Evolutionary conservation across 75 land plant genomes (phyloP), one percentile per base, ranked within the genome.

Genomic region (Sequoia sempervirens): DNA sequence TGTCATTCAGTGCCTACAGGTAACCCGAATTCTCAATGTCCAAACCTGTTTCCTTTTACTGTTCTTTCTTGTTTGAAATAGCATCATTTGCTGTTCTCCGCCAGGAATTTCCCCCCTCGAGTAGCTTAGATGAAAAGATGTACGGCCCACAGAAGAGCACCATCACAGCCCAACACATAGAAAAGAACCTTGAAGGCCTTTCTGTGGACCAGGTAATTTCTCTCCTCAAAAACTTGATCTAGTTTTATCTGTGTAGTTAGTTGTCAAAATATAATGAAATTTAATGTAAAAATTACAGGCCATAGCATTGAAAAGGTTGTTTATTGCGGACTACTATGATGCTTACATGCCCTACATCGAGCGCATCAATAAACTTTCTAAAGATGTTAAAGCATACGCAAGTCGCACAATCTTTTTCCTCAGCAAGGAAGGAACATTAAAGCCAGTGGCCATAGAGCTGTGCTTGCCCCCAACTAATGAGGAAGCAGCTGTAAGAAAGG

Each of bases 141-240:
- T 91, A 90, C 76, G 96, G 98, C 38, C 88, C 91, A n/a, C 90
- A 74, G 20, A 90, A 89, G 50, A 94, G 96, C 0, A 87, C 93
- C 13, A 88, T 96, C 76, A 91, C 81, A 43, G 92, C 89, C 50
- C 92, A 90, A 34, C 91, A 93, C 85, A 87, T 94, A 40, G 56
- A 82, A 38, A 84, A 85, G 14, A 81, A 85, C 17, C 89, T 96
- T 36, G 86, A 96, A 76, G 98, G 96, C 38, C 78, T 94, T 81
- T 76, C 96, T 9, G 88, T 93, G 0, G 86, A 92, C 79, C 82
- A 95, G 92, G 95, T 40, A 26, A 30, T 34, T 76, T 15, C 45
- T 11, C 10, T 20, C 52, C 7, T 32, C 4, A 75, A 75, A 38
- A 38, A 20, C 1, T 75, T 15, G 74, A 10, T n/a, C n/a, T 28